These are phyloP conservation scores for Coemansia sp. DNA, from an alignment of 192 early-diverging fungal species.

Conservation along the genomic window DNA sequence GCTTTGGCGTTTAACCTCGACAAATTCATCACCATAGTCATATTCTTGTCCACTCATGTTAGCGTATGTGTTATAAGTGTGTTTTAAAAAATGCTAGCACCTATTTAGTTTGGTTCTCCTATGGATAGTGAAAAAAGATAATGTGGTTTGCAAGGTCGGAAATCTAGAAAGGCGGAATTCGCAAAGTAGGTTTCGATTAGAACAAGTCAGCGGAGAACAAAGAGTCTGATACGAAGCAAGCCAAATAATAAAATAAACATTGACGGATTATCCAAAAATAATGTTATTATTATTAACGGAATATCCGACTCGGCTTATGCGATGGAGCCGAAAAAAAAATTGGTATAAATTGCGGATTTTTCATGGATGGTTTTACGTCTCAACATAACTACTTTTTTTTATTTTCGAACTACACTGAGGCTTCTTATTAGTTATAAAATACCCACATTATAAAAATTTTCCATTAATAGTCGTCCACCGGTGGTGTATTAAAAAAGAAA, in stretches of 20 bases:
- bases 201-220: not conserved
- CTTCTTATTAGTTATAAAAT: not conserved
- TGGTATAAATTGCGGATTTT: too few relatives aligned
- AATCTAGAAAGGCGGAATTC: not conserved
- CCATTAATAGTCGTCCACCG: not conserved
- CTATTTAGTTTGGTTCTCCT: not conserved
- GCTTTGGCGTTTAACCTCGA: slow-evolving; percentile 23
- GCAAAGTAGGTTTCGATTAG: not conserved
- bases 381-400: not conserved
- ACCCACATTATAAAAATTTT: not conserved
- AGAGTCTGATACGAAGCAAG: not conserved
- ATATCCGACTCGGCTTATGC: slow-evolving; percentile 13
- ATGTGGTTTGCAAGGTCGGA: not conserved
- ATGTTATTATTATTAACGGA: too few relatives aligned
- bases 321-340: not conserved
- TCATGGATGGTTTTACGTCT: not conserved
- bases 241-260: slow-evolving; percentile 7
- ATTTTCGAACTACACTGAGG: not conserved
- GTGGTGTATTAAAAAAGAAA: not conserved
- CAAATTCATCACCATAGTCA: slow-evolving; percentile 44
- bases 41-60: slow-evolving; percentile 32
- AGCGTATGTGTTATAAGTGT: not conserved
- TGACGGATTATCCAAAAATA: too few relatives aligned
- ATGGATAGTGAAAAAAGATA: not conserved
- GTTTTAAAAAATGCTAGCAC: not conserved